Percentiles rank a stretch among this genome's conserved stretches.
phyloP scores from a whole-genome alignment of 2,329 filamentous ascomycete species.

The Fusarium temperatum region DNA sequence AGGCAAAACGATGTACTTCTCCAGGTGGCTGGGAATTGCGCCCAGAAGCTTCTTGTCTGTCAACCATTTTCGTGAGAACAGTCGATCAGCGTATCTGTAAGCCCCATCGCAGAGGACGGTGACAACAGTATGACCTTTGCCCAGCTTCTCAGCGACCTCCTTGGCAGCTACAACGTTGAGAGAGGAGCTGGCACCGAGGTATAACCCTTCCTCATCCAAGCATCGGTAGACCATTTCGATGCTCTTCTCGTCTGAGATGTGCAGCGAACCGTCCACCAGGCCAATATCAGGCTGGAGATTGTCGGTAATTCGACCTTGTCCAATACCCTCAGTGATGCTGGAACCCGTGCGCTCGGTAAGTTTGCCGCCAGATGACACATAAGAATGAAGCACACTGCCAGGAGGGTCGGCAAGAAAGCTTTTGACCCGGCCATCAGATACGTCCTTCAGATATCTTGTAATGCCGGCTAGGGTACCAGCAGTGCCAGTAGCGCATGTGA shows the following conservation, averaged over 20 bases:
- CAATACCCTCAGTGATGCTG: constrained; percentile 97
- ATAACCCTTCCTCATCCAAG: constrained; percentile 93
- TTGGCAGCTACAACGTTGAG: constrained; percentile 96
- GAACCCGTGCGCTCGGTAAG: constrained; percentile 82
- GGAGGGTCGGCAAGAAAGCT: constrained; percentile 93
- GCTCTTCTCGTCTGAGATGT: constrained; percentile 90
- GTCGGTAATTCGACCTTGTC: constrained; percentile 95
- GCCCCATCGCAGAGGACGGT: constrained; percentile 95
- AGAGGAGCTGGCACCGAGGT: constrained; percentile 91
- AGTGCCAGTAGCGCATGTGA: constrained; percentile 94
- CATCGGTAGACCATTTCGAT: constrained; percentile 98
- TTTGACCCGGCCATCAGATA: constrained; percentile 80
- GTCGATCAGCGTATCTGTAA: constrained; percentile 93
- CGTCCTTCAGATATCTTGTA: constrained; percentile 88
- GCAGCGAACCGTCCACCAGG: constrained; percentile 83
- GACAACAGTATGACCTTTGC: constrained; percentile 88
- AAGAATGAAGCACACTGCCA: constrained; percentile 91
- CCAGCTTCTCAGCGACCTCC: constrained; percentile 90
- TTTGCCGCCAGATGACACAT: constrained; percentile 85
- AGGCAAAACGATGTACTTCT: constrained; percentile 94
- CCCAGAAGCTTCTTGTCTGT: constrained; percentile 82
- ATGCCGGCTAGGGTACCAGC: constrained; percentile 90
- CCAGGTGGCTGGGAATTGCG: constrained; percentile 83
- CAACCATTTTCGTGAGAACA: constrained; percentile 94
- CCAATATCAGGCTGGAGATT: constrained; percentile 88